These are phyloP conservation scores for Penicillium sp. DNA, from an alignment of 2,329 filamentous ascomycete genomes.

Conservation along the genomic window DNA sequence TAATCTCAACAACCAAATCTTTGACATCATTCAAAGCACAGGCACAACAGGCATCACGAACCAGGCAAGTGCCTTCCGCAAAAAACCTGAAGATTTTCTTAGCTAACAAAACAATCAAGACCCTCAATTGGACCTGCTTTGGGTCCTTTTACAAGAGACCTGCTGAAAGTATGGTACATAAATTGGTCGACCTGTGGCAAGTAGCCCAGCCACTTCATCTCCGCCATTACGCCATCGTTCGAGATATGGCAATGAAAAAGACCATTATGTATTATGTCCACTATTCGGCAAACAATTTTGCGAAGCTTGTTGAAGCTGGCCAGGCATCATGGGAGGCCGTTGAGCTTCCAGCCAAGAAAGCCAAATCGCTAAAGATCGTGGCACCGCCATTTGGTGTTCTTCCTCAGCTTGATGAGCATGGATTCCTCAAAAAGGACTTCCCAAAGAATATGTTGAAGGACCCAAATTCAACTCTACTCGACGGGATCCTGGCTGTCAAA, in stretches of 20 bases:
- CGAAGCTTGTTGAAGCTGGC: slow-evolving; percentile 53
- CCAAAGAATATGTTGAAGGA: slow-evolving; percentile 40
- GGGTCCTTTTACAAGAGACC: slow-evolving; percentile 57
- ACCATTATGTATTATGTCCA: slow-evolving; percentile 56
- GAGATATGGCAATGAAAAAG: slow-evolving; percentile 52
- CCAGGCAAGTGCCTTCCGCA: slow-evolving; percentile 31
- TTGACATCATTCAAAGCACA: slow-evolving; percentile 48
- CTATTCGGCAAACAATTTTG: slow-evolving; percentile 54
- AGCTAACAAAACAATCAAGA: slow-evolving; percentile 22
- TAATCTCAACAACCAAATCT: slow-evolving; percentile 53
- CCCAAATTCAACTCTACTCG: slow-evolving; percentile 46
- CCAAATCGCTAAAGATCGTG: slow-evolving; percentile 30
- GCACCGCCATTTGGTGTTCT: slow-evolving; percentile 34
- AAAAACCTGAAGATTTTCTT: not conserved
- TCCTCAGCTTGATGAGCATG: slow-evolving; percentile 48
- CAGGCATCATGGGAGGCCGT: slow-evolving; percentile 57
- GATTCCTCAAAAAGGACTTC: slow-evolving; percentile 43
- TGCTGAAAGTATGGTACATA: slow-evolving; percentile 53
- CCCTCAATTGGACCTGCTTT: slow-evolving; percentile 45
- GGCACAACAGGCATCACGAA: slow-evolving; percentile 54
- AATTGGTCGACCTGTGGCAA: slow-evolving; percentile 58
- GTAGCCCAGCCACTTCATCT: slow-evolving; percentile 59
- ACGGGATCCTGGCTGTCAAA: slow-evolving; percentile 36
- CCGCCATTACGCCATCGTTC: slow-evolving; percentile 56
- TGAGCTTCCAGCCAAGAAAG: slow-evolving; percentile 34